These are phyloP conservation scores for Thalassiosira mediterranea DNA, from an alignment of 352 stramenopile genomes.

Conservation along the genomic window DNA sequence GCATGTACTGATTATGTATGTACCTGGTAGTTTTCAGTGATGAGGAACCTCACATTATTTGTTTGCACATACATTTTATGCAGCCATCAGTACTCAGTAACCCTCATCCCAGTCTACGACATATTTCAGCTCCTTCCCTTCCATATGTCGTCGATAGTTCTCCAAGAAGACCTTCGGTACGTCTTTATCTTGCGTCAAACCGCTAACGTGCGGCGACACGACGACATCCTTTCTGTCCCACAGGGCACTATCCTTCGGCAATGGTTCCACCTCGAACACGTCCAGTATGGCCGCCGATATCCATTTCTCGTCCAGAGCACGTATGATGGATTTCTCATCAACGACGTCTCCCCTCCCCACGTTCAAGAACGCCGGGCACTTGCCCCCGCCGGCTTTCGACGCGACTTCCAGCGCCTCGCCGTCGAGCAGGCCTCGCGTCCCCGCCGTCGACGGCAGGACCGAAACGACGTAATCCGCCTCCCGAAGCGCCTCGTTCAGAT, in stretches of 20 bases:
- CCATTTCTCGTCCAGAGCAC: conserved; percentile 78
- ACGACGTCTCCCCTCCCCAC: conserved; percentile 88
- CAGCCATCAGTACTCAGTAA: conserved; percentile 45
- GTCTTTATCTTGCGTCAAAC: conserved; percentile 84
- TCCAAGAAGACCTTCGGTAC: conserved; percentile 84
- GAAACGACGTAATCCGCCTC: conserved; percentile 85
- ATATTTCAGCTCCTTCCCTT: conserved; percentile 52
- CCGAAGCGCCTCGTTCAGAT: conserved; percentile 44
- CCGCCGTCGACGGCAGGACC: conserved; percentile 85
- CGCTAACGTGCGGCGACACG: conserved; percentile 87
- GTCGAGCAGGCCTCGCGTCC: conserved; percentile 83
- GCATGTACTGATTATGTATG: too few species aligned
- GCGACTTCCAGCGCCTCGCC: conserved; percentile 70
- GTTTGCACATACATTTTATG: too few species aligned
- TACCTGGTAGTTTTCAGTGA: too few species aligned
- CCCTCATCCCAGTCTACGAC: conserved; percentile 63
- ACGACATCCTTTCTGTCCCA: conserved; percentile 82
- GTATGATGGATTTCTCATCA: conserved; percentile 76
- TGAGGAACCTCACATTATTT: neutral
- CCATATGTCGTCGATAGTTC: conserved; percentile 58
- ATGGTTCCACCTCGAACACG: conserved; percentile 70
- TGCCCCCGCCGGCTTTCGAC: conserved; percentile 43
- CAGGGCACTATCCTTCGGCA: conserved; percentile 71
- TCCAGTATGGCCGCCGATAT: conserved; percentile 76
- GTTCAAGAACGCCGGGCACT: conserved; percentile 86